Evolutionary conservation across 176 grass and related monocot species (phyloP).

Genomic region (Eleusine coracana): DNA sequence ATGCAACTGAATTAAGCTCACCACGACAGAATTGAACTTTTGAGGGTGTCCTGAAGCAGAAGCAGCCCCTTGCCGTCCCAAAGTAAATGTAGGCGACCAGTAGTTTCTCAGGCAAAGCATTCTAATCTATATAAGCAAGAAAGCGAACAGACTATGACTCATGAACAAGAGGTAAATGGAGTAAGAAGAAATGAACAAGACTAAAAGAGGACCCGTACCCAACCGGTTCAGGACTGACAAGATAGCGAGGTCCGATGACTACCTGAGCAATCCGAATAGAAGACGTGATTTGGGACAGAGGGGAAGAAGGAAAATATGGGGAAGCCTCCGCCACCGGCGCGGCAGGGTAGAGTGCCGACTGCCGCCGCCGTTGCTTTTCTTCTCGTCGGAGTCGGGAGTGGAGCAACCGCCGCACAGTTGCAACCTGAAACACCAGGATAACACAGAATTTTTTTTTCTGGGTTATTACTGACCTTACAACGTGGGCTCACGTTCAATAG

Average conservation of each 20-base stretch:
- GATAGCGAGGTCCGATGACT: neutral
- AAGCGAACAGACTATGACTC: neutral
- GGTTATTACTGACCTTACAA: neutral
- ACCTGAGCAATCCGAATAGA: neutral
- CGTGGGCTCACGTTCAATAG: neutral
- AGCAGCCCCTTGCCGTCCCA: neutral
- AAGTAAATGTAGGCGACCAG: conserved; percentile 25
- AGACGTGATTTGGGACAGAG: neutral
- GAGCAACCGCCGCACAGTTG: neutral
- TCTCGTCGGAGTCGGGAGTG: neutral
- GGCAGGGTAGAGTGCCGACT: neutral
- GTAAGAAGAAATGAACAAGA: neutral
- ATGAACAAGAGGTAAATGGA: neutral
- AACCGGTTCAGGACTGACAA: neutral
- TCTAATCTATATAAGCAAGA: neutral
- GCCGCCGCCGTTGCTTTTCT: neutral
- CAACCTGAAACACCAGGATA: neutral
- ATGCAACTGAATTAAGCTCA: conserved; percentile 25
- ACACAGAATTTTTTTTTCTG: neutral
- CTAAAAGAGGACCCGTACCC: neutral
- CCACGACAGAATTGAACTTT: conserved; percentile 54
- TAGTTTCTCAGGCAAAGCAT: conserved; percentile 52
- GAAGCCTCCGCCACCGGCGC: neutral
- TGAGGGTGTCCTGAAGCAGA: neutral
- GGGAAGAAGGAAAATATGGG: neutral